Conservation (phyloP, 495 filamentous ascomycete species). For the Bombardia bombarda region DNA sequence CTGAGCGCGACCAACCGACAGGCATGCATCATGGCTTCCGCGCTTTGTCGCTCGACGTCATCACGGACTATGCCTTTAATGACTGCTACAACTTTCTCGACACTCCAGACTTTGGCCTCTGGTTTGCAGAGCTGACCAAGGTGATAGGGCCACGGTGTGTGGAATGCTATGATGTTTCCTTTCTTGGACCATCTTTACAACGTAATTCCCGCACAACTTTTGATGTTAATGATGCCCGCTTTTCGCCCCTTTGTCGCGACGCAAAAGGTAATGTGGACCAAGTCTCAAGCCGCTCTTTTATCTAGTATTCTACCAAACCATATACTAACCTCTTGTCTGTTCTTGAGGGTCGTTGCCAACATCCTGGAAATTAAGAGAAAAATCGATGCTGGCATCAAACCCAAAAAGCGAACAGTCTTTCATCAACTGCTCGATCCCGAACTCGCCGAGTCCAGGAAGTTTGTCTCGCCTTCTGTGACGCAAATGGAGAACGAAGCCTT, state of each 20-base stretch:
- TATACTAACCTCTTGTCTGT: not conserved
- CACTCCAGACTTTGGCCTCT: constrained; percentile 6
- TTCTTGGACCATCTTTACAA: too few species aligned
- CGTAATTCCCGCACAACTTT: too few species aligned
- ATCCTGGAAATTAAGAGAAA: constrained; percentile 1
- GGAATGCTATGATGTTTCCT: constrained; percentile 11
- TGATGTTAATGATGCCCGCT: too few species aligned
- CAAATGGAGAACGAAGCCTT: constrained; percentile 3
- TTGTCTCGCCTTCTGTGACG: not conserved
- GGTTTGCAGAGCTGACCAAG: constrained; percentile 9
- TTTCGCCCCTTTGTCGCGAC: too few species aligned
- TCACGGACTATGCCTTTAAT: constrained; percentile 37
- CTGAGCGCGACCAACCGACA: constrained; percentile 5
- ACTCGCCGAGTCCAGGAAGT: not conserved
- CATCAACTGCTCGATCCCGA: constrained; percentile 5
- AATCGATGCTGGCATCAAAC: constrained; percentile 2
- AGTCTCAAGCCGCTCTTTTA: not conserved
- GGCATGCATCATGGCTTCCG: constrained; percentile 20
- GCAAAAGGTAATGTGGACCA: too few species aligned
- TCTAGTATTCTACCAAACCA: not conserved
- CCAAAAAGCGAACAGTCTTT: constrained; percentile 4
- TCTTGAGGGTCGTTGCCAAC: constrained; percentile 2
- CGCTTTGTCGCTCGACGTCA: constrained; percentile 34
- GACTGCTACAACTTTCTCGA: constrained; percentile 22
- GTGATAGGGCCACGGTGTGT: too few species aligned